Evolutionary conservation across 768 basidiomycete genomes (phyloP), one percentile per base, ranked within the genome.

Genomic region (Lactifluus pinguis): DNA sequence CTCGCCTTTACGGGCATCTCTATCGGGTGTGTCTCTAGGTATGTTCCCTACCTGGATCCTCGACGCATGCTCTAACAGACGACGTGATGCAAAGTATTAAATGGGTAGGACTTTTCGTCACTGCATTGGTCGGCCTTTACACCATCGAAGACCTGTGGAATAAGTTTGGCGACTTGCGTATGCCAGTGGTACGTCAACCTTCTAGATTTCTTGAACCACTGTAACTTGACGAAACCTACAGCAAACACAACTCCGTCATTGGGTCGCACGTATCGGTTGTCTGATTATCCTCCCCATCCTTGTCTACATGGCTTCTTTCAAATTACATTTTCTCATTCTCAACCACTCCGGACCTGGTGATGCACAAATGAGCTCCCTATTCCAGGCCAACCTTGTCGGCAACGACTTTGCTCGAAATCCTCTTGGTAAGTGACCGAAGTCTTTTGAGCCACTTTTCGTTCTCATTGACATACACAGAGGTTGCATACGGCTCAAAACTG

Each of bases 141-240:
- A 98, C 97, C 0, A 83, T 98, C 59, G 95, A 98, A 72, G 97
- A 99, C 68, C 82, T 99, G 8, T 99, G 95, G 95, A 87, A 95
- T 48, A 98, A 98, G 73, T 95, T 98, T 71, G 95, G 95, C 8
- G 95, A 99, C 72, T 77, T 97, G 21, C 86, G 83, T 68, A 94
- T 99, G 89, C 79, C 92, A 32, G 77, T 82, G 61, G 95, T 97
- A 73, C 65, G 92, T 79, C 15, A 11, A 6, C 36, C 32, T 54
- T 19, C 21, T 10, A 13, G 8, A 15, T 15, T 15, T 2, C 30
- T 38, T 15, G 17, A 30, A 17, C 14, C 49, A 19, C 42, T 25
- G 15, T 21, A 55, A 62, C 45, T 65, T 54, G 50, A 64, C 49
- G 41, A 21, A 45, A 51, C 21, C 11, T 29, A 19, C 69, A 98